phyloP scores from a whole-genome alignment of 164 flowering plant species.

The Magnolia changhungtana region DNA sequence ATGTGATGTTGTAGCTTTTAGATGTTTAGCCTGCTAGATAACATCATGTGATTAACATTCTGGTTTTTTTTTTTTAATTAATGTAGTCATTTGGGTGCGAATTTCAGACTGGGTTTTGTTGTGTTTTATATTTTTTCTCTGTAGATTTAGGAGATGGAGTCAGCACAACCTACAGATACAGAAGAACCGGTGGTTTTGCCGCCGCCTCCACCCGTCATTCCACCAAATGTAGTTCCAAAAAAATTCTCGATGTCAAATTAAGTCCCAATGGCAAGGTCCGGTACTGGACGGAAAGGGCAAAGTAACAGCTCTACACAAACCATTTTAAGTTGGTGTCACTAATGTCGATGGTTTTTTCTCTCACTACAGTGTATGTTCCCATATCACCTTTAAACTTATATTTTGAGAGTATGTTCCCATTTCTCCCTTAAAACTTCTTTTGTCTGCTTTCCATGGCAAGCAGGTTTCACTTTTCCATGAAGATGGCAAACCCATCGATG shows the following conservation, averaged over 20 bases:
- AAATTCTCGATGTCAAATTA: slow-evolving; percentile 33
- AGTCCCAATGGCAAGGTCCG: slow-evolving; percentile 61
- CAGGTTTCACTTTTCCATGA: slow-evolving; percentile 75
- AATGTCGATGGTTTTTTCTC: slow-evolving; percentile 59
- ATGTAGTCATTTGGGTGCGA: not conserved
- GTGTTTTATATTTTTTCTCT: not conserved
- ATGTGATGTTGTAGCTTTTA: too few species aligned
- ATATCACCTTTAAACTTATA: too few species aligned
- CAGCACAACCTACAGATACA: not conserved
- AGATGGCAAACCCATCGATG: slow-evolving; percentile 88
- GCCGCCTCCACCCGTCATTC: slow-evolving; percentile 76
- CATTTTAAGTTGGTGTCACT: slow-evolving; percentile 68
- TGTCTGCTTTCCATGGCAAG: not conserved
- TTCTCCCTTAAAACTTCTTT: not conserved
- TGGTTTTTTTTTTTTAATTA: too few species aligned
- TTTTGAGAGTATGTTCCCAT: not conserved
- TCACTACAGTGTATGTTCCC: slow-evolving; percentile 79
- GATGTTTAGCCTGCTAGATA: too few species aligned
- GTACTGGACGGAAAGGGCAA: slow-evolving; percentile 60
- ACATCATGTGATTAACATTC: not conserved
- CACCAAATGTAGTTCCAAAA: slow-evolving; percentile 43
- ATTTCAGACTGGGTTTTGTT: not conserved
- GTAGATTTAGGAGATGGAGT: too few species aligned
- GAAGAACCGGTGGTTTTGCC: slow-evolving; percentile 32
- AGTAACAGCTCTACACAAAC: slow-evolving; percentile 56